Percentiles rank a stretch among this genome's conserved stretches.
Evolutionary conservation across 2,329 filamentous ascomycete genomes (phyloP).

Genomic region (Cladophialophora chaetospira): DNA sequence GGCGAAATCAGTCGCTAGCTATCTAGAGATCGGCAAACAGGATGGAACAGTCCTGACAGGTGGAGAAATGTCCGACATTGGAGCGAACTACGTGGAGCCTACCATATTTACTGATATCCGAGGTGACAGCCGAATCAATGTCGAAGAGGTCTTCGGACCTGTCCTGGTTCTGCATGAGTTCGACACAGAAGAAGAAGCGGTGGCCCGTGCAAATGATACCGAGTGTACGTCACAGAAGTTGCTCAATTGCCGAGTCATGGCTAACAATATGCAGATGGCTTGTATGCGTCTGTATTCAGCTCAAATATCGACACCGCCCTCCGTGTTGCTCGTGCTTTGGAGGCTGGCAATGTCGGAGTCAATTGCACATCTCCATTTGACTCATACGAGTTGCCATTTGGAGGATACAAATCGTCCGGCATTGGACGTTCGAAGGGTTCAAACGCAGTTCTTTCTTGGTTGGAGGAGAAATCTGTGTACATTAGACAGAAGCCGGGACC

Average conservation of each 20-base stretch:
- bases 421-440: constrained; percentile 58
- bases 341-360: constrained; percentile 28
- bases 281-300: constrained; percentile 22
- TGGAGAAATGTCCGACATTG: constrained; percentile 53
- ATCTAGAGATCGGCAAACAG: constrained; percentile 68
- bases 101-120: constrained; percentile 70
- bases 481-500: no score
- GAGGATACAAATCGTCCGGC: constrained; percentile 63
- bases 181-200: constrained; percentile 28
- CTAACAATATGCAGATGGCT: no score
- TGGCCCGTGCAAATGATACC: constrained; percentile 15
- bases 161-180: constrained; percentile 46
- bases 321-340: constrained; percentile 17
- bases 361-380: constrained; percentile 28
- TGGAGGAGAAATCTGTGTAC: no score
- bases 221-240: no score
- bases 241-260: no score
- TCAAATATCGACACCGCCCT: constrained; percentile 23
- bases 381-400: constrained; percentile 54
- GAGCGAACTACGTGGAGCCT: constrained; percentile 49
- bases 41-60: constrained; percentile 68
- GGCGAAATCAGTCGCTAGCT: constrained; percentile 69
- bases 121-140: constrained; percentile 38
- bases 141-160: constrained; percentile 49
- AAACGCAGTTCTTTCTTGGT: constrained; percentile 58